Evolutionary conservation across 495 filamentous ascomycete genomes (phyloP), one percentile per base, ranked within the genome.

Genomic region (Penicillium arizonense): DNA sequence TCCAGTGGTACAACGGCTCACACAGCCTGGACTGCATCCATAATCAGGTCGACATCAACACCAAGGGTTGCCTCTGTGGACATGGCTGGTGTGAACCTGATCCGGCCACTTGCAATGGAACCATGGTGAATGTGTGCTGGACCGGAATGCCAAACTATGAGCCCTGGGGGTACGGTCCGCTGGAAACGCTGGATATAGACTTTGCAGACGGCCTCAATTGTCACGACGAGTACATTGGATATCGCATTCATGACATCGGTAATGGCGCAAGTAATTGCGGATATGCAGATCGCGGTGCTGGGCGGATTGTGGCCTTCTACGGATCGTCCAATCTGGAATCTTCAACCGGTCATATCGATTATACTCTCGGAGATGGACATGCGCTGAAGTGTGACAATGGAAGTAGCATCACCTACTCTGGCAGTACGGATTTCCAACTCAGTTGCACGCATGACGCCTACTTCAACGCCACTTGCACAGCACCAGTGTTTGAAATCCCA

Each of bases 121-220:
- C 49, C 26, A 59, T 63, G 62, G 68, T 69, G 24, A 50, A 48
- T 28, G 56, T 68, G 24, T 71, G 68, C 61, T 71, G 45, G n/a
- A 71, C 68, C 9, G 68, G 68, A 13, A 66, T 71, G 68, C 68
- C 69, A 4, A 68, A 61, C 51, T 72, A 72, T 52, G 39, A 69
- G 26, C 69, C 66, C 4, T 69, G 69, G 69, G 69, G 69, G 0
- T 72, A 68, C 43, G 69, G 69, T 2, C 69, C 69, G 0, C 55
- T 59, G 4, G 37, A 72, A 47, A 69, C 64, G 3, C 66, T 72
- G 16, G 50, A 61, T 20, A 68, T 72, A 40, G 60, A 56, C 9
- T 72, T 72, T 28, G 58, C 53, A 0, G 69, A 72, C 44, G 69
- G 69, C 7, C 56, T 72, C 20, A 30, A 28, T n/a, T 72, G 69